These are phyloP conservation scores for Russula lepida DNA, from an alignment of 768 basidiomycete species.

Conservation along the genomic window DNA sequence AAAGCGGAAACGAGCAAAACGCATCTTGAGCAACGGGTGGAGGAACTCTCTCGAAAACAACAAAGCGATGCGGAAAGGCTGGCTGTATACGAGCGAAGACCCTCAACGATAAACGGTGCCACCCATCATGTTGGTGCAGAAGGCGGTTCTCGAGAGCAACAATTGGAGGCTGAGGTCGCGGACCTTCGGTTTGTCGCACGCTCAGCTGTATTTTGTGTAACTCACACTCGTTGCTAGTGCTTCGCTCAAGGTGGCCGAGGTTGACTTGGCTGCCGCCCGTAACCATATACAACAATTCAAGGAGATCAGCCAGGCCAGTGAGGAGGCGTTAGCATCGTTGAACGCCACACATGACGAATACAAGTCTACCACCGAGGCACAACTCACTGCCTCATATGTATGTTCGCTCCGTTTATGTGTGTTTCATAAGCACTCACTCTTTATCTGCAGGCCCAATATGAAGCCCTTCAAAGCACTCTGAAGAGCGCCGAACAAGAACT, in stretches of 20 bases:
- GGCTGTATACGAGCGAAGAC: slow-evolving; percentile 73
- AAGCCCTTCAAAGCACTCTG: slow-evolving; percentile 56
- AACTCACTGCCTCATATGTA: slow-evolving; percentile 62
- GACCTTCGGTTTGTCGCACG: slow-evolving; percentile 55
- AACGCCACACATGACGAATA: slow-evolving; percentile 75
- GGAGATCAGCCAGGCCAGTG: slow-evolving; percentile 76
- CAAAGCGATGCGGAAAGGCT: slow-evolving; percentile 80
- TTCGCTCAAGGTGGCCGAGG: slow-evolving; percentile 66
- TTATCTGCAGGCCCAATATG: slow-evolving; percentile 47
- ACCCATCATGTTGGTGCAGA: slow-evolving; percentile 32
- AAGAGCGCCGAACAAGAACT: slow-evolving; percentile 47
- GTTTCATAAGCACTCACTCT: not conserved
- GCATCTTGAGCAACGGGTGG: slow-evolving; percentile 66
- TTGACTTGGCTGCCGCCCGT: slow-evolving; percentile 63
- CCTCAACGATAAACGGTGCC: slow-evolving; percentile 28
- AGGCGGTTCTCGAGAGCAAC: slow-evolving; percentile 59
- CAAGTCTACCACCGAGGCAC: slow-evolving; percentile 61
- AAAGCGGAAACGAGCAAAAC: slow-evolving; percentile 71
- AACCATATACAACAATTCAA: slow-evolving; percentile 78
- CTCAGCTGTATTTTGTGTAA: not conserved
- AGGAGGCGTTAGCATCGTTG: slow-evolving; percentile 61
- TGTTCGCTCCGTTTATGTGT: slow-evolving; percentile 15
- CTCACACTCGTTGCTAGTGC: slow-evolving; percentile 36
- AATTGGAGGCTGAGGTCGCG: slow-evolving; percentile 76
- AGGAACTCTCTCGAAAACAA: slow-evolving; percentile 51